Evolutionary conservation across 2,329 filamentous ascomycete genomes (phyloP).

Genomic region (Aspergillus hortae): DNA sequence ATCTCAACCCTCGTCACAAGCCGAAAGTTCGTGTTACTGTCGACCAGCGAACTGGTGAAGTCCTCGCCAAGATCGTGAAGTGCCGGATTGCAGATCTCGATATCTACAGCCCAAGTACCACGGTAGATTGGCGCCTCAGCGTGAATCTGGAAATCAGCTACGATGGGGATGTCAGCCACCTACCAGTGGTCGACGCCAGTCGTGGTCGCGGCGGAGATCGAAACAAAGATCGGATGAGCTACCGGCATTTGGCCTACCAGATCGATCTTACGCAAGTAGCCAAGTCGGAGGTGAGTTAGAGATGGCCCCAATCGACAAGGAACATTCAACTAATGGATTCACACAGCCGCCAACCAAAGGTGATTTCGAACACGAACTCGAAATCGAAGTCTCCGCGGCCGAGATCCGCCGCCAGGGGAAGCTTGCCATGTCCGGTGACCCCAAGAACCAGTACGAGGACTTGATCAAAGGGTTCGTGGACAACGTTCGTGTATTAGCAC

Average conservation of each 20-base stretch:
- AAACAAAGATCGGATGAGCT: constrained; percentile 87
- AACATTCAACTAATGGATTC: background rate
- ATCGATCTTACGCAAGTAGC: constrained; percentile 92
- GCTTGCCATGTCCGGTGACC: constrained; percentile 36
- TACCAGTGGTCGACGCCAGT: constrained; percentile 43
- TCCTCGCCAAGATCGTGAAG: constrained; percentile 86
- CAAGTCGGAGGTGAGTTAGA: constrained; percentile 42
- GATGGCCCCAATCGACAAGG: background rate
- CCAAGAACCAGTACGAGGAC: constrained; percentile 43
- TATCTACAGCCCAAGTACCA: constrained; percentile 70
- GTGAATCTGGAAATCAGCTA: constrained; percentile 92
- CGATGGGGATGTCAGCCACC: constrained; percentile 61
- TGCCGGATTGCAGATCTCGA: constrained; percentile 84
- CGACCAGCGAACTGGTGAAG: constrained; percentile 66
- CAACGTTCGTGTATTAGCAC: constrained; percentile 46
- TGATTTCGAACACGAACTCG: constrained; percentile 48
- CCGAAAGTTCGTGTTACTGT: constrained; percentile 71
- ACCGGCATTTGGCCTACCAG: constrained; percentile 81
- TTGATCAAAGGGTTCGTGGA: constrained; percentile 48
- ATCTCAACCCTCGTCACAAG: constrained; percentile 57
- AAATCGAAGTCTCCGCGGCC: constrained; percentile 46
- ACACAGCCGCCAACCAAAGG: constrained; percentile 29
- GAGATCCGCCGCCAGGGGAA: constrained; percentile 44
- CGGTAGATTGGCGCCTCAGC: constrained; percentile 88
- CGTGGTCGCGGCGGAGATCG: constrained; percentile 53